Conservation (phyloP, 2,329 filamentous ascomycete genomes). For the Trichothecium sympodiale region DNA sequence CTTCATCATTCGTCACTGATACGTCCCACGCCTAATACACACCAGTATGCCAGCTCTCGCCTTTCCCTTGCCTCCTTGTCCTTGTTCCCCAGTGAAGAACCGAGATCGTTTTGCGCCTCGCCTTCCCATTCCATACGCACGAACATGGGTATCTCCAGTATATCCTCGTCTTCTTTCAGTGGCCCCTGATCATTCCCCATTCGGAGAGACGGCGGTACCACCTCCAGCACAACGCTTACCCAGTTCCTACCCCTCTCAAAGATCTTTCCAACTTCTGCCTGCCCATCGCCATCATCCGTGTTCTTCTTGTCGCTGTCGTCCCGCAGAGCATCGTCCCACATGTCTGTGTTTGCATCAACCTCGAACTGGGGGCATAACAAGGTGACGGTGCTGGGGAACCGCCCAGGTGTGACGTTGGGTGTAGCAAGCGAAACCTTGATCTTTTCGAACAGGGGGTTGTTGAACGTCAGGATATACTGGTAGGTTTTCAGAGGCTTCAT, state of each 20-base stretch:
- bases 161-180: conserved; percentile 47
- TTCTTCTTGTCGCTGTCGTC: conserved; percentile 31
- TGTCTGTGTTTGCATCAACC: conserved; percentile 80
- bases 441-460: conserved; percentile 87
- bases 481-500: conserved; percentile 48
- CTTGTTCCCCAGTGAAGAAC: conserved; percentile 14
- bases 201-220: conserved; percentile 54
- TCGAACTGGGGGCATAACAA: conserved; percentile 91
- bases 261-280: conserved; percentile 83
- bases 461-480: conserved; percentile 82
- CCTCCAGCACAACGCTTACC: conserved; percentile 87
- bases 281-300: conserved; percentile 30
- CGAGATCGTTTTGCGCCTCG: conserved; percentile 45
- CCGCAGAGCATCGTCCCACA: conserved; percentile 79
- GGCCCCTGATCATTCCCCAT: conserved; percentile 32
- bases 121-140: conserved; percentile 85
- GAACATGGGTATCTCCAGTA: conserved; percentile 86
- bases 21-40: conserved; percentile 76
- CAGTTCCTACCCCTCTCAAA: conserved; percentile 91
- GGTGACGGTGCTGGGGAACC: conserved; percentile 70
- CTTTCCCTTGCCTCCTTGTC: conserved; percentile 60
- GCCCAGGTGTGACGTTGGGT: conserved; percentile 65
- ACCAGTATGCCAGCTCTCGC: conserved; percentile 91
- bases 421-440: conserved; percentile 83
- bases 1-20: conserved; percentile 46